Evolutionary conservation across 495 filamentous ascomycete species (phyloP).

Genomic region (Evansstolkia leycettana): DNA sequence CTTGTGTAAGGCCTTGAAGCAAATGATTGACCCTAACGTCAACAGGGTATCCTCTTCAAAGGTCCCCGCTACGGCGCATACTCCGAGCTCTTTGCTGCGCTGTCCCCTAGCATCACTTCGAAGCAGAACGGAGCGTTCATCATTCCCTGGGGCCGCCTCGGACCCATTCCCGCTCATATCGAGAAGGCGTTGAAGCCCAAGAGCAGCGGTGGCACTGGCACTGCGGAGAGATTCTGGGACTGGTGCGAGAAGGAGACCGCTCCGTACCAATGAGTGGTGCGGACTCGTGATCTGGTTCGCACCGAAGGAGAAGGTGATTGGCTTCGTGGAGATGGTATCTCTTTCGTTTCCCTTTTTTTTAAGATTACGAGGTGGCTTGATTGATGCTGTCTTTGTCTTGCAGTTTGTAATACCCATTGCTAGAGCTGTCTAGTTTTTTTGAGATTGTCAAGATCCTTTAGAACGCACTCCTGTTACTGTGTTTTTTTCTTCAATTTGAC

Average conservation of each 20-base stretch:
- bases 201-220: conserved; percentile 2
- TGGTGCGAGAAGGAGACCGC: conserved; percentile 5
- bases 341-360: not conserved
- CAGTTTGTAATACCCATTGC: too few relatives aligned
- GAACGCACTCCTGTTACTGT: too few relatives aligned
- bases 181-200: conserved; percentile 1
- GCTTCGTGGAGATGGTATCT: not conserved
- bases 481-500: too few relatives aligned
- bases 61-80: conserved; percentile 27
- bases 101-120: conserved; percentile 21
- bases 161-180: conserved; percentile 5
- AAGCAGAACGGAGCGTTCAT: conserved; percentile 19
- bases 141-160: conserved; percentile 19
- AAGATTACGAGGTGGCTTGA: not conserved
- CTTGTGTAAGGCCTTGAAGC: too few relatives aligned
- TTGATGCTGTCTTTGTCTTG: too few relatives aligned
- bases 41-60: conserved; percentile 14
- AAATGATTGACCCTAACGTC: too few relatives aligned
- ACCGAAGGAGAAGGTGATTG: not conserved
- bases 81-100: conserved; percentile 29
- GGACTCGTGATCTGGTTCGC: not conserved
- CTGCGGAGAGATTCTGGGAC: conserved; percentile 4
- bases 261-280: not conserved
- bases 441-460: too few relatives aligned
- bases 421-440: too few relatives aligned